These are phyloP conservation scores for Sarcocystis neurona DNA, from an alignment of 169 alveolate genomes.

Conservation along the genomic window DNA sequence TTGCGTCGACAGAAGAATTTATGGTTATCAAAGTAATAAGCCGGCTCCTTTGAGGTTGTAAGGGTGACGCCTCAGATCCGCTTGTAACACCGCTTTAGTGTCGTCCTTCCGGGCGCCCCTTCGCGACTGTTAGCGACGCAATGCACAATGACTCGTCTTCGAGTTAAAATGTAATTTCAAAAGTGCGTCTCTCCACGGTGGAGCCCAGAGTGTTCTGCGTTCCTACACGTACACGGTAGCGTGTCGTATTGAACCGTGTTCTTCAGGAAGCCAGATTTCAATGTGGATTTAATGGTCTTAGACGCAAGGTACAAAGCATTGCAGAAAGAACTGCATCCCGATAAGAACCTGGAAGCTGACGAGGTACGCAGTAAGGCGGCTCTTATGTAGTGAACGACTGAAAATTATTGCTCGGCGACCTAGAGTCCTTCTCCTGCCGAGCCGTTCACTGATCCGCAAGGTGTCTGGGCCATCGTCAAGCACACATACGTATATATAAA, in stretches of 20 bases:
- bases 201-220: no score
- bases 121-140: neutral
- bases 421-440: no score
- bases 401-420: no score
- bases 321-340: slow-evolving; percentile 26
- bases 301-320: slow-evolving; percentile 10
- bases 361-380: neutral
- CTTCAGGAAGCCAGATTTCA: neutral
- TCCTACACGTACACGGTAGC: neutral
- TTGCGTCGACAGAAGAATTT: neutral
- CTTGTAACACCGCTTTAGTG: neutral
- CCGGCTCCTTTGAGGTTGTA: neutral
- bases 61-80: neutral
- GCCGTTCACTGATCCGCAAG: no score
- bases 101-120: neutral
- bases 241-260: neutral
- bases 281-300: neutral
- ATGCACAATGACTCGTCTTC: neutral
- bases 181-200: no score
- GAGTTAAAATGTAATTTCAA: no score
- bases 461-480: no score
- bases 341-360: neutral
- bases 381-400: no score
- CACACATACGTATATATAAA: no score
- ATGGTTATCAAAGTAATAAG: neutral